phyloP scores from a whole-genome alignment of 2,329 filamentous ascomycete genomes.

The Fusarium sulawesiense region DNA sequence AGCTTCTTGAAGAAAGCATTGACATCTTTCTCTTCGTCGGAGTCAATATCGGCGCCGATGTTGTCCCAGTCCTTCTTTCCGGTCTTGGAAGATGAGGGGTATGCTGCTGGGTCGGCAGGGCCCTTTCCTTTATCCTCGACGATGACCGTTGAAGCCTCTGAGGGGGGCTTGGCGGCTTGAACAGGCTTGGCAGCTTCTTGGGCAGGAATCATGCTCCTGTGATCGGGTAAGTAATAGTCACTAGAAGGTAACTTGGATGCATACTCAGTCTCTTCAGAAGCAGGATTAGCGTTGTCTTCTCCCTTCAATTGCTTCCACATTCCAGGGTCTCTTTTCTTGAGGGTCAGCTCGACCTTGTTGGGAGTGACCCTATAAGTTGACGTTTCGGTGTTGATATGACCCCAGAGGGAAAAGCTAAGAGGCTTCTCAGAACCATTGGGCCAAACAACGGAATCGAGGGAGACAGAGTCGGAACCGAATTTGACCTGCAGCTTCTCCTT shows the following conservation, averaged over 20 bases:
- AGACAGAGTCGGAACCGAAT: slow-evolving; percentile 45
- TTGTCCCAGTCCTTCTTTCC: slow-evolving; percentile 96
- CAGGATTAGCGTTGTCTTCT: slow-evolving; percentile 16
- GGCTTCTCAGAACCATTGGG: slow-evolving; percentile 67
- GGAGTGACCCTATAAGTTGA: slow-evolving; percentile 75
- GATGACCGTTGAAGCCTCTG: background rate
- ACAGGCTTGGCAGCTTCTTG: slow-evolving; percentile 39
- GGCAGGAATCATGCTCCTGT: slow-evolving; percentile 31
- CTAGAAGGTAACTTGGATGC: background rate
- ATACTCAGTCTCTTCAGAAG: slow-evolving; percentile 37
- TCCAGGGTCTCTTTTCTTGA: slow-evolving; percentile 74
- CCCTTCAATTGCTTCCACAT: slow-evolving; percentile 69
- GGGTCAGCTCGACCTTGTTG: slow-evolving; percentile 82
- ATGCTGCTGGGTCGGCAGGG: slow-evolving; percentile 54
- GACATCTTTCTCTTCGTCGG: slow-evolving; percentile 70
- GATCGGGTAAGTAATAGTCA: slow-evolving; percentile 1
- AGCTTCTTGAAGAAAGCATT: slow-evolving; percentile 91
- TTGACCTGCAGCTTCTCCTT: slow-evolving; percentile 55
- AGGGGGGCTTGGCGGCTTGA: slow-evolving; percentile 14
- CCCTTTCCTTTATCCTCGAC: slow-evolving; percentile 23
- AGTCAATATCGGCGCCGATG: slow-evolving; percentile 67
- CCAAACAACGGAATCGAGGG: slow-evolving; percentile 48
- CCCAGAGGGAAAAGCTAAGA: slow-evolving; percentile 73
- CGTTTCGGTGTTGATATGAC: slow-evolving; percentile 68
- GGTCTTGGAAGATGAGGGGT: slow-evolving; percentile 86